Base-by-base conservation (phyloP, 768 basidiomycete species). In the Naganishia kalamii region DNA sequence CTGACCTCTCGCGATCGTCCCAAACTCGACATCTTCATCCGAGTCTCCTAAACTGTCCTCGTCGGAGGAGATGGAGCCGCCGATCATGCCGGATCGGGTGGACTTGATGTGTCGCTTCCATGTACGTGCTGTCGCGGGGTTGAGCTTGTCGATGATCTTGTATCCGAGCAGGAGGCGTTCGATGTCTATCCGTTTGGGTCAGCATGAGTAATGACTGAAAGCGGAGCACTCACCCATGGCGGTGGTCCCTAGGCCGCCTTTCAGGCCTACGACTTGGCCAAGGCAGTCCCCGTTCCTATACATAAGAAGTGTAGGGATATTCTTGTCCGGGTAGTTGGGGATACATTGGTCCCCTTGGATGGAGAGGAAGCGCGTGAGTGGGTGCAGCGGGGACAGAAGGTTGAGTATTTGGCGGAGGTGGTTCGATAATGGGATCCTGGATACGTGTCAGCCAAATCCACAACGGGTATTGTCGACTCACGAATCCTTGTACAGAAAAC, bases 321-420 rank as follows among this genome's bases (percentile, higher is more conserved):
- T 86, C 40, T 84, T 82, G 71, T 97, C 96, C 15, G 93, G 94
- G 37, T 98, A 86, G 78, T 97, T 88, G n/a, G 89, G 86, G 71
- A 99, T 96, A 80, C 92, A 94, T 78, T 92, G 92, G 79, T 90
- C 85, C 40, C 92, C 92, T 3, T 92, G 85, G 71, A 98, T 98
- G 12, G 90, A 91, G 67, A 97, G 88, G 70, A 99, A 96, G 80
- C 98, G 98, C 12, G 92, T 89, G 50, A 87, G 87, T 1, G 92
- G 90, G 76, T 94, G 88, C 60, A 85, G 84, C n/a, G 81, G 81
- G 1, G 96, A 91, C 5, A 99, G 82, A 0, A 81, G 81, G 4
- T 81, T 81, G 29, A 98, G 78, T 59, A 93, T 86, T 29, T 82
- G 79, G 59, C 84, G 84, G 12, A 93, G 81, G 49, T 87, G 86